phyloP scores from a whole-genome alignment of 768 basidiomycete genomes.

The Crassisporium funariophilum region DNA sequence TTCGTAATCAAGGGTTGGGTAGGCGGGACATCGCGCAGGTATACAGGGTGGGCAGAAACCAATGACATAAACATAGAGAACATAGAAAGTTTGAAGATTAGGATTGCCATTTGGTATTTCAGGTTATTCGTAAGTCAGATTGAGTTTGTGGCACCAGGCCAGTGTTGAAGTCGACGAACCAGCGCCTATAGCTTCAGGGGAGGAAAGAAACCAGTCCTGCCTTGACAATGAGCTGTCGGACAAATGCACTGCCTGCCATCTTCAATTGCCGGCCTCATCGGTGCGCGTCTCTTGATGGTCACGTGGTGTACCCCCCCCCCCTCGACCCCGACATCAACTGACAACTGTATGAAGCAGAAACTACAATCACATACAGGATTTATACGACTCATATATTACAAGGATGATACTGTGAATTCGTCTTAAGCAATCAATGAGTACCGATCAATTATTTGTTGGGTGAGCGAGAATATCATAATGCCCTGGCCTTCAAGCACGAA shows the following conservation, averaged over 20 bases:
- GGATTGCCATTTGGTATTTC: conserved; percentile 9
- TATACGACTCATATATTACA: too few relatives aligned
- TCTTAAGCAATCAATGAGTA: too few relatives aligned
- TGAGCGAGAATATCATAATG: conserved; percentile 78
- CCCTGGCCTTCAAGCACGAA: conserved; percentile 59
- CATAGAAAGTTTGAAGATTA: conserved; percentile 16
- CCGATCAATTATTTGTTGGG: not conserved
- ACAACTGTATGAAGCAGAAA: too few relatives aligned
- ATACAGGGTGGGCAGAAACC: conserved; percentile 22
- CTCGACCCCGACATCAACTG: too few relatives aligned
- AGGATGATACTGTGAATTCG: too few relatives aligned
- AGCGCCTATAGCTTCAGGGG: conserved; percentile 25
- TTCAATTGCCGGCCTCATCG: too few relatives aligned
- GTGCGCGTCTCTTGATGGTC: too few relatives aligned
- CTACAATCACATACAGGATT: too few relatives aligned
- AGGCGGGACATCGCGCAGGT: conserved; percentile 3
- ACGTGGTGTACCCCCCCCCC: too few relatives aligned
- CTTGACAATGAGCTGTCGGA: too few relatives aligned
- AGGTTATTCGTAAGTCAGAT: conserved; percentile 8
- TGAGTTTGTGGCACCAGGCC: conserved; percentile 33
- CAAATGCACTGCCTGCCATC: too few relatives aligned
- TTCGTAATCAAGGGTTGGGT: not conserved
- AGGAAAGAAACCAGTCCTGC: too few relatives aligned
- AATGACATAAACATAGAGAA: conserved; percentile 14
- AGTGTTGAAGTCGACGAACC: conserved; percentile 30